These are phyloP conservation scores for Cyanodermella asteris DNA, from an alignment of 2,329 filamentous ascomycete genomes.

Conservation along the genomic window DNA sequence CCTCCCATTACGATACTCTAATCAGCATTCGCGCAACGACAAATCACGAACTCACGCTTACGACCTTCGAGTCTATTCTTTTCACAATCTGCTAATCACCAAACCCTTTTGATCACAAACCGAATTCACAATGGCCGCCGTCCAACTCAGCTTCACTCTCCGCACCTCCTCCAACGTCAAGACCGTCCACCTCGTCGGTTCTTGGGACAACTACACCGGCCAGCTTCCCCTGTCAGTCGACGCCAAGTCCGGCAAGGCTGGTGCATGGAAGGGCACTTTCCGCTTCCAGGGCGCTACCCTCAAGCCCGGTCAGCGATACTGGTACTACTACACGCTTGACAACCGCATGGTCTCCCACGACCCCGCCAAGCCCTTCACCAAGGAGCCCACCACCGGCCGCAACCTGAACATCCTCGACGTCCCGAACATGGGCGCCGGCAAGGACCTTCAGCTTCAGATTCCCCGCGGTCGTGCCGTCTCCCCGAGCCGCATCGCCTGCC, in stretches of 20 bases:
- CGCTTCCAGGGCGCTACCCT: slow-evolving; percentile 77
- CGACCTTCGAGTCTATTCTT: slow-evolving; percentile 11
- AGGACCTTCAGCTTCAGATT: slow-evolving; percentile 34
- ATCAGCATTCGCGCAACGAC: too few species aligned
- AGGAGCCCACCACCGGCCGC: slow-evolving; percentile 90
- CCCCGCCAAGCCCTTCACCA: slow-evolving; percentile 68
- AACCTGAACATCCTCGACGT: slow-evolving; percentile 96
- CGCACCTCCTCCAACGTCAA: slow-evolving; percentile 92
- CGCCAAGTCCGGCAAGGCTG: slow-evolving; percentile 58
- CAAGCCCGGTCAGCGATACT: slow-evolving; percentile 80
- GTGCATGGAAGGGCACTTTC: slow-evolving; percentile 90
- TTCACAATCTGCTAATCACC: slow-evolving; percentile 12
- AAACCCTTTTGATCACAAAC: too few species aligned
- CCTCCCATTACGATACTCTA: slow-evolving; percentile 3
- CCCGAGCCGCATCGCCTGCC: slow-evolving; percentile 71
- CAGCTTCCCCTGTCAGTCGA: slow-evolving; percentile 91
- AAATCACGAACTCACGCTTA: slow-evolving; percentile 7
- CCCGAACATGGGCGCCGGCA: slow-evolving; percentile 32
- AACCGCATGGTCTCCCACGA: slow-evolving; percentile 97
- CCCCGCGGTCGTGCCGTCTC: slow-evolving; percentile 77
- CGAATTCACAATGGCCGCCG: slow-evolving; percentile 51
- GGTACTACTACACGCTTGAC: slow-evolving; percentile 99
- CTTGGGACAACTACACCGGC: slow-evolving; percentile 91
- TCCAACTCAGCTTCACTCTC: slow-evolving; percentile 89
- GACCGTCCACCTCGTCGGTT: slow-evolving; percentile 90